Evolutionary conservation across 208 protist species (phyloP).

Genomic region (Trypanosoma congolense): DNA sequence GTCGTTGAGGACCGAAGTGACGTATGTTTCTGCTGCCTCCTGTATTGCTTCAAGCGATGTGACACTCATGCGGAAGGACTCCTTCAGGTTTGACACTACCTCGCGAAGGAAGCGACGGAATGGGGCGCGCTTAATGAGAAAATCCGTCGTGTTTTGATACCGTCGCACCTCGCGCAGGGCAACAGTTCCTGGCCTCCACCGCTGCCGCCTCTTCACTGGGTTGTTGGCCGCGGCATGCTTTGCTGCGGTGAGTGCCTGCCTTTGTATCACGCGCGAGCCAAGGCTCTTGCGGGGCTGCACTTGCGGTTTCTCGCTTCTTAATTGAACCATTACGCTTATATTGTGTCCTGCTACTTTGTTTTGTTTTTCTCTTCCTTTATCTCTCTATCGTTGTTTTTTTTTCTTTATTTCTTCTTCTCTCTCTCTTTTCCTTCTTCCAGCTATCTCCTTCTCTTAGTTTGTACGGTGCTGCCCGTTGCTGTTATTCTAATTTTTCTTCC

Average conservation of each 20-base stretch:
- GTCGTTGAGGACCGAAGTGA: conserved; percentile 90
- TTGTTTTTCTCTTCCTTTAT: too few species aligned
- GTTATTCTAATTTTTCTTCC: too few species aligned
- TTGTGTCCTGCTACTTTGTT: too few species aligned
- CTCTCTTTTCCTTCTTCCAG: not conserved
- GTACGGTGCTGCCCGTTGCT: not conserved
- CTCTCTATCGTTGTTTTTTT: not conserved
- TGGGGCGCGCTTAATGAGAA: conserved; percentile 98
- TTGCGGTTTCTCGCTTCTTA: too few species aligned
- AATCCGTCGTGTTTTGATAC: conserved; percentile 98
- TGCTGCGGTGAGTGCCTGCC: conserved; percentile 52
- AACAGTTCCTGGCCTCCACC: conserved; percentile 98
- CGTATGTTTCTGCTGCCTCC: conserved; percentile 96
- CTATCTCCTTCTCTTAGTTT: not conserved
- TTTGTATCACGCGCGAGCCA: conserved; percentile 69
- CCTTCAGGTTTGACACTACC: conserved; percentile 95
- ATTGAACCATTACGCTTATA: too few species aligned
- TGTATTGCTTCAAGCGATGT: conserved; percentile 90
- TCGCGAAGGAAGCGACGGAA: conserved; percentile 99
- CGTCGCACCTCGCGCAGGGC: conserved; percentile 98
- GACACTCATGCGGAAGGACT: conserved; percentile 66
- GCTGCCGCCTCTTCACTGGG: conserved; percentile 94
- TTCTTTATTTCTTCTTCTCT: conserved; percentile 2
- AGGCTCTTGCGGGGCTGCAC: conserved; percentile 48
- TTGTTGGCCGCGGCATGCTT: conserved; percentile 47